Evolutionary conservation across 1,139 yeast species (phyloP).

Genomic region (Pneumocystis wakefieldiae): DNA sequence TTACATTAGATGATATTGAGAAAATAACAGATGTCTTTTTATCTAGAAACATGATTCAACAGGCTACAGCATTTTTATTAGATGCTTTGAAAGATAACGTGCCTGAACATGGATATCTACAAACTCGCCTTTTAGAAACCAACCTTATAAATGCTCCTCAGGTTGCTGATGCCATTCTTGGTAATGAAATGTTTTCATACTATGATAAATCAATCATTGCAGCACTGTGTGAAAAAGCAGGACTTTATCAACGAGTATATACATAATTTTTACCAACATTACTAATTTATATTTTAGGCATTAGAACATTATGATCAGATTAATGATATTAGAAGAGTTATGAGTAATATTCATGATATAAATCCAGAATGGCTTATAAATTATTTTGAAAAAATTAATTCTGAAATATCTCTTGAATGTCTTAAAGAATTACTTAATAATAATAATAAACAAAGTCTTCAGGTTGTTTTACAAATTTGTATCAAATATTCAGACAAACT

Average conservation of each 20-base stretch:
- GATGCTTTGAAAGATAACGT: conserved; percentile 90
- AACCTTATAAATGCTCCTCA: conserved; percentile 94
- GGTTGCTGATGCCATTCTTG: conserved; percentile 96
- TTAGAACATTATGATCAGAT: conserved; percentile 89
- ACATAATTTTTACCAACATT: neutral
- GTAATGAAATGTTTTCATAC: conserved; percentile 89
- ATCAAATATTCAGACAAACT: conserved; percentile 89
- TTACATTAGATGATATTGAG: conserved; percentile 62
- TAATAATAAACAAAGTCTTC: conserved; percentile 76
- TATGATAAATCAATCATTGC: conserved; percentile 92
- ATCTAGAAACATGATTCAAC: conserved; percentile 87
- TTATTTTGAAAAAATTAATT: conserved; percentile 86
- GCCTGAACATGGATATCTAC: conserved; percentile 92
- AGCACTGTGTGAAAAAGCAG: conserved; percentile 82
- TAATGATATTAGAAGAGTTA: conserved; percentile 87
- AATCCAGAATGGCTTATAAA: conserved; percentile 89
- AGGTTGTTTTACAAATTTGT: conserved; percentile 90
- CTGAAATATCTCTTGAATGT: conserved; percentile 82
- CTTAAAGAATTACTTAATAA: conserved; percentile 70
- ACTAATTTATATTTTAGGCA: conserved; percentile 37
- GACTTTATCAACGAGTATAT: conserved; percentile 50
- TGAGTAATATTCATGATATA: conserved; percentile 71
- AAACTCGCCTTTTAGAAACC: conserved; percentile 85
- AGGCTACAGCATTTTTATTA: conserved; percentile 94
- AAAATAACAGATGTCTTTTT: conserved; percentile 85